Evolutionary conservation across 148 eudicot species (phyloP).

Genomic region (Rhododendron williamsianum): DNA sequence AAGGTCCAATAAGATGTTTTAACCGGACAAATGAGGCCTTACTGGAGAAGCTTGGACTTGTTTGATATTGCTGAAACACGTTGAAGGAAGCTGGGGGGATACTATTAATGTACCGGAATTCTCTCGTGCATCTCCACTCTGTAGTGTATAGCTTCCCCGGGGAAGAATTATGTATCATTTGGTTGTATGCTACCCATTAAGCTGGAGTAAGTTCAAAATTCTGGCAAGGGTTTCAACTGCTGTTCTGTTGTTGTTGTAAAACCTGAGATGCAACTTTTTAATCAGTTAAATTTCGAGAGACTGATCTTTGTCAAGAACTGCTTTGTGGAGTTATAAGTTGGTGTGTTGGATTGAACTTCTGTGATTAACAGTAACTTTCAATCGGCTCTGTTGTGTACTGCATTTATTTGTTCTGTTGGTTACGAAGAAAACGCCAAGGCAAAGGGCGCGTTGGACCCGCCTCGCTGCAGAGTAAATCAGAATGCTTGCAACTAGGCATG

Average conservation of each 20-base stretch:
- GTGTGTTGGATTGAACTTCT: neutral
- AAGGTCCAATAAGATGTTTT: neutral
- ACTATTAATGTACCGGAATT: neutral
- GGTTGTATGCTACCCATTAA: neutral
- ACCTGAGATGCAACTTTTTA: neutral
- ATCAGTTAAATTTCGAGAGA: neutral
- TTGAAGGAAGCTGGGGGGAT: neutral
- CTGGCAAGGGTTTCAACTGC: neutral
- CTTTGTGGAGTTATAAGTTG: neutral
- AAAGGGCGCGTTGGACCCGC: too few relatives aligned
- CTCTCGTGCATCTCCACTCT: neutral
- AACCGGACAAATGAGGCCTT: neutral
- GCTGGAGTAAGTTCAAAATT: neutral
- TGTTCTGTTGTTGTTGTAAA: constrained; percentile 6
- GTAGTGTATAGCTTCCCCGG: neutral
- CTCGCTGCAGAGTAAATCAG: too few relatives aligned
- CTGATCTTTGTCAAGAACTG: neutral
- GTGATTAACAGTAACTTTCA: neutral
- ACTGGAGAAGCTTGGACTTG: neutral
- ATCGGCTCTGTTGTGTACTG: neutral
- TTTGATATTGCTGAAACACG: neutral
- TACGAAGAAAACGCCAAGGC: too few relatives aligned
- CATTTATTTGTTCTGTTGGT: too few relatives aligned
- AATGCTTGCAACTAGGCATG: too few relatives aligned
- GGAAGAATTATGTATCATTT: neutral